Evolutionary conservation across 768 basidiomycete species (phyloP).

Genomic region (Hypholoma fasciculare): DNA sequence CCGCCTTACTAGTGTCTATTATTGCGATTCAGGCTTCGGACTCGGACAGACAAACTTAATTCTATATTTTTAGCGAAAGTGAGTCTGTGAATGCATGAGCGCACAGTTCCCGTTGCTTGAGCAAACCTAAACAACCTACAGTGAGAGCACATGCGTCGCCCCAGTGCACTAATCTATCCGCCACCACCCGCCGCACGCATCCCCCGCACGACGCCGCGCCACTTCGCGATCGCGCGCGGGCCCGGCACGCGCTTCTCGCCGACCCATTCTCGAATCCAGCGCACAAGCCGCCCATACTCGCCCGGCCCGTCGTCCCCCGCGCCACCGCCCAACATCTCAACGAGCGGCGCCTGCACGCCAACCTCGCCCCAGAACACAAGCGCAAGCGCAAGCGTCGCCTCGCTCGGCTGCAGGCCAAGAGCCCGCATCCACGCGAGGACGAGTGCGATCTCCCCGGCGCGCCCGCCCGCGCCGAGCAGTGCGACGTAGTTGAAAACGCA

Average conservation of each 20-base stretch:
- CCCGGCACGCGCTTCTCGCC: neutral
- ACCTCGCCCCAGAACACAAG: slow-evolving; percentile 76
- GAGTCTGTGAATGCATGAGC: no score
- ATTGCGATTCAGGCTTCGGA: no score
- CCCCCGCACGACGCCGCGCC: neutral
- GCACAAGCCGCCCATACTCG: neutral
- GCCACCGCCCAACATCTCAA: slow-evolving; percentile 41
- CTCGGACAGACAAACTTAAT: no score
- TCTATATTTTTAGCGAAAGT: no score
- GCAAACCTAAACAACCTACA: no score
- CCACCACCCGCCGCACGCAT: neutral
- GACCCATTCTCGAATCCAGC: neutral
- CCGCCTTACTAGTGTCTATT: no score
- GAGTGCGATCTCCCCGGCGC: slow-evolving; percentile 61
- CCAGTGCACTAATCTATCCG: neutral
- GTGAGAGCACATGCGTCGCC: no score
- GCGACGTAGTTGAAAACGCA: slow-evolving; percentile 61
- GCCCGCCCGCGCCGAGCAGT: slow-evolving; percentile 48
- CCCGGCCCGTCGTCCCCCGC: neutral
- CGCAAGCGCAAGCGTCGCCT: slow-evolving; percentile 56
- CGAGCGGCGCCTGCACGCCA: slow-evolving; percentile 56
- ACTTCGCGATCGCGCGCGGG: neutral
- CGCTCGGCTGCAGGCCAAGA: slow-evolving; percentile 51
- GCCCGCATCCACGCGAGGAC: slow-evolving; percentile 75
- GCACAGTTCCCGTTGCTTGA: no score